Evolutionary conservation across 495 filamentous ascomycete species (phyloP), one percentile per base, ranked within the genome.

Genomic region (Talaromyces trachyspermus): DNA sequence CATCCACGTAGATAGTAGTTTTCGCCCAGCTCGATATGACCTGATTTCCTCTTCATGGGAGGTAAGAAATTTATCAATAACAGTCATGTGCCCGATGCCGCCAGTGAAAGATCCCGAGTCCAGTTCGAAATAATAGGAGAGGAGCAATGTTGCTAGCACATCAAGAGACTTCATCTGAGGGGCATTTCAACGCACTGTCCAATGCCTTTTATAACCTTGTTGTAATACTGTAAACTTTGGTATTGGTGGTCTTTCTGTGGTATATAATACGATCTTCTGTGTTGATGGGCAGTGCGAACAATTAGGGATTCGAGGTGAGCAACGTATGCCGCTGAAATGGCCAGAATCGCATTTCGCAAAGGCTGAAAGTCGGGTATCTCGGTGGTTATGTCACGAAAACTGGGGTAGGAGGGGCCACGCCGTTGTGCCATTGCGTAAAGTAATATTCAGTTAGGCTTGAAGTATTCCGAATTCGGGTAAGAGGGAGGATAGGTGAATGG

Each of bases 171-270:
- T 43, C 40, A 25, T 15, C 22, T 43, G 22, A 3, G 40, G 32
- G 17, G 7, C n/a, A 43, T 26, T 27, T 26, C 40, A 8, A 43
- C 4, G 14, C 20, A 43, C 23, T 18, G 25, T 26, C 40, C 40
- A 27, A 43, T 43, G 20, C 40, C 40, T 29, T 43, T 20, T 14
- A 43, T 43, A 15, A 22, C 23, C 27, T 43, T 26, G 17, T 43
- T 43, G 23, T 43, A 43, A 23, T 43, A 43, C 17, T 43, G 40
- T 27, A 43, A 43, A 15, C 40, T 43, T 26, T 43, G 20, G 18
- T 43, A 43, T 43, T 43, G 40, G n/a, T 43, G 40, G 10, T 43
- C 40, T 14, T 43, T 43, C n/a, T 43, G 40, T 26, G 40, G 40
- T 27, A 43, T 43, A 26, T 43, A 43, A 14, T n/a, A 43, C 3